Percentiles rank a stretch among this genome's conserved stretches.
Conservation (phyloP, 805 yeast species). For the Teunomyces lycoperdinae region DNA sequence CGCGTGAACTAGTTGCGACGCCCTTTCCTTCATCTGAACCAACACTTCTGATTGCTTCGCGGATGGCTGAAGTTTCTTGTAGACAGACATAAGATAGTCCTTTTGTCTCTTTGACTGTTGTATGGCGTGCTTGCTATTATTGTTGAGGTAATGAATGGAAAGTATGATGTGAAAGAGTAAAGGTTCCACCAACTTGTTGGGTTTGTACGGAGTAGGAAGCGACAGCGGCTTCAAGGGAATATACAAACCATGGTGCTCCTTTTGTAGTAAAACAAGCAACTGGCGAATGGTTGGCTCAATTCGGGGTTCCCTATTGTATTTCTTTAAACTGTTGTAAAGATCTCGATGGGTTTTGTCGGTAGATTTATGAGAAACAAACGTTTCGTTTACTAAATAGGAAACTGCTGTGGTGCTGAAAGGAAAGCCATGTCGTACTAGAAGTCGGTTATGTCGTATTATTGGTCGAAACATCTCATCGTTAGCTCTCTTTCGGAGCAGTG, state of each 20-base stretch:
- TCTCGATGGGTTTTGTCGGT: conserved; percentile 11
- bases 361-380: conserved; percentile 6
- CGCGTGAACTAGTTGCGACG: background rate
- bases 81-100: background rate
- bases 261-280: conserved; percentile 8
- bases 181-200: conserved; percentile 3
- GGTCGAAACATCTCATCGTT: background rate
- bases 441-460: background rate
- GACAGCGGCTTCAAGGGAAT: conserved; percentile 1
- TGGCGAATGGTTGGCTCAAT: conserved; percentile 14
- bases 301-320: conserved; percentile 8
- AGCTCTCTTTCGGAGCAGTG: background rate
- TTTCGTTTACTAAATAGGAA: background rate
- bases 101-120: conserved; percentile 1
- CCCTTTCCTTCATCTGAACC: background rate
- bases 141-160: conserved; percentile 2
- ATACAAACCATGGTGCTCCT: background rate
- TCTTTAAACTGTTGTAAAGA: conserved; percentile 12
- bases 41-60: background rate
- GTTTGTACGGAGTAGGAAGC: conserved; percentile 11
- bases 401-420: background rate
- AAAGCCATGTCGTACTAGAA: background rate
- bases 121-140: background rate
- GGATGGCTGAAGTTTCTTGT: background rate
- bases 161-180: conserved; percentile 5